Evolutionary conservation across 768 basidiomycete genomes (phyloP).

Genomic region (Gloeopeniophorella convolvens): DNA sequence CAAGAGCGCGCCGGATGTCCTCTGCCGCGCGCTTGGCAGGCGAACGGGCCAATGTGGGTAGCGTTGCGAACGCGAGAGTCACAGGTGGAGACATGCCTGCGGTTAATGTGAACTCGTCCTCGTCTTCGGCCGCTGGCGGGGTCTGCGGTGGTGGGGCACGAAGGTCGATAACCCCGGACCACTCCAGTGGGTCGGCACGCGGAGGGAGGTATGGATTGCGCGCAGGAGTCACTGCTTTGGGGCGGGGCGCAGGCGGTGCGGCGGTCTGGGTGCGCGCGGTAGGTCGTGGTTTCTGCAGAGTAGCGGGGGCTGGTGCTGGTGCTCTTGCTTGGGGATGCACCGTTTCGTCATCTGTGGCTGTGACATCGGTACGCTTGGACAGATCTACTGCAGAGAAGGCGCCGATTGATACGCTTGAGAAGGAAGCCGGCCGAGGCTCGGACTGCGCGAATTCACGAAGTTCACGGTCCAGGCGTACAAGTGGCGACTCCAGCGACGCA

Average conservation of each 20-base stretch:
- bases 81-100: slow-evolving; percentile 52
- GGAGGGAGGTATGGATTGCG: slow-evolving; percentile 58
- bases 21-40: slow-evolving; percentile 68
- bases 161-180: slow-evolving; percentile 74
- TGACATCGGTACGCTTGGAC: neutral
- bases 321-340: neutral
- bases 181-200: slow-evolving; percentile 43
- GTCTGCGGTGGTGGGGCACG: slow-evolving; percentile 47
- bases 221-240: slow-evolving; percentile 51
- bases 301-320: neutral
- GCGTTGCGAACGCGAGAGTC: slow-evolving; percentile 33
- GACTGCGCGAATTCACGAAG: slow-evolving; percentile 48
- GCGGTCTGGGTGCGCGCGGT: slow-evolving; percentile 24
- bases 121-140: slow-evolving; percentile 36
- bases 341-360: neutral
- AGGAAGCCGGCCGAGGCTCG: slow-evolving; percentile 27
- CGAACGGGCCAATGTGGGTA: slow-evolving; percentile 46
- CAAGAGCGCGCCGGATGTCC: slow-evolving; percentile 58
- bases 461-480: slow-evolving; percentile 59
- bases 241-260: slow-evolving; percentile 46
- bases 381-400: slow-evolving; percentile 21
- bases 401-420: no score
- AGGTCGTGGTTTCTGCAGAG: slow-evolving; percentile 1
- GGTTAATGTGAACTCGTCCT: slow-evolving; percentile 44
- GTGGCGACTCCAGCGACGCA: slow-evolving; percentile 67